Conservation (phyloP, 176 grass and related monocot genomes). For the Juncus effusus region DNA sequence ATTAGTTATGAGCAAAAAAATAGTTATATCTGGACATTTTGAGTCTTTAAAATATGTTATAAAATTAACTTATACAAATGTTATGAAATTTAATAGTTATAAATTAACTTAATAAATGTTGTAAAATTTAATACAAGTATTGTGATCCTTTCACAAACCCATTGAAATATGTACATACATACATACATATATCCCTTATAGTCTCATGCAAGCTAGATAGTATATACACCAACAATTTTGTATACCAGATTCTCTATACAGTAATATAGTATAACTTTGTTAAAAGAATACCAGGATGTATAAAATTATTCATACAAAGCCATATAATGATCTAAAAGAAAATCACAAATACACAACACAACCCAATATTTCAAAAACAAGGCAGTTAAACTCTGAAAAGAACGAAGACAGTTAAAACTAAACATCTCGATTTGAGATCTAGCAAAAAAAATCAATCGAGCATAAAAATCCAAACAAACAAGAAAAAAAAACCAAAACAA, state of each 20-base stretch:
- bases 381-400: not conserved
- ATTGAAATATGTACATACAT: too few relatives aligned
- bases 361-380: not conserved
- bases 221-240: too few relatives aligned
- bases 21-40: not conserved
- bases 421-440: not conserved
- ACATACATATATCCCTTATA: too few relatives aligned
- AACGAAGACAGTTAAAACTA: not conserved
- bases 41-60: not conserved
- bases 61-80: not conserved
- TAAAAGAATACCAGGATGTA: too few relatives aligned
- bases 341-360: not conserved
- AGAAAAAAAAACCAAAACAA: not conserved
- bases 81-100: not conserved
- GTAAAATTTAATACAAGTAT: not conserved
- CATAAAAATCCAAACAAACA: not conserved
- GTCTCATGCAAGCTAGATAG: too few relatives aligned
- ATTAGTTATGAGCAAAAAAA: slow-evolving; percentile 9
- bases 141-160: not conserved
- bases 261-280: too few relatives aligned
- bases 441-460: not conserved
- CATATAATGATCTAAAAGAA: not conserved
- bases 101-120: not conserved
- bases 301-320: too few relatives aligned
- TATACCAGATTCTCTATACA: too few relatives aligned